phyloP scores from a whole-genome alignment of 768 basidiomycete species.

The Daedalea quercina region DNA sequence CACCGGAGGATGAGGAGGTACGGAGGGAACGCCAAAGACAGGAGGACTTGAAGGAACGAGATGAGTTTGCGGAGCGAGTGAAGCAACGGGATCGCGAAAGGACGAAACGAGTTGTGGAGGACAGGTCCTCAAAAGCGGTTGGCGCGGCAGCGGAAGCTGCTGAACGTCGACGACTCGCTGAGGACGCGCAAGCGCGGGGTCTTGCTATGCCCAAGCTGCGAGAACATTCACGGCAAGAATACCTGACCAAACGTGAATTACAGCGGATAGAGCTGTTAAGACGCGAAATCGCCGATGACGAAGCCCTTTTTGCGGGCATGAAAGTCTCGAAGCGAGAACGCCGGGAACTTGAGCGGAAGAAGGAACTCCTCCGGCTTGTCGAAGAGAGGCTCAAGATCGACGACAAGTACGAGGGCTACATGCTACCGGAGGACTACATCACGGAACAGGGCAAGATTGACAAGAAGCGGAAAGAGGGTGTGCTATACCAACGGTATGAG shows the following conservation, averaged over 20 bases:
- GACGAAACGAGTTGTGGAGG: slow-evolving; percentile 88
- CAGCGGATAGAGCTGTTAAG: slow-evolving; percentile 93
- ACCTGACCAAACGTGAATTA: slow-evolving; percentile 91
- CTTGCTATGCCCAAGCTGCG: slow-evolving; percentile 68
- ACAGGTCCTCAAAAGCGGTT: slow-evolving; percentile 72
- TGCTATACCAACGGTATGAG: slow-evolving; percentile 90
- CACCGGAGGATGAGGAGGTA: slow-evolving; percentile 63
- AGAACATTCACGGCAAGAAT: slow-evolving; percentile 88
- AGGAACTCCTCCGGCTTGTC: slow-evolving; percentile 84
- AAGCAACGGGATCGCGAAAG: slow-evolving; percentile 74
- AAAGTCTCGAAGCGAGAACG: slow-evolving; percentile 80
- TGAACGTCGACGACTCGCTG: slow-evolving; percentile 72
- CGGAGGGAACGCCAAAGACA: slow-evolving; percentile 67
- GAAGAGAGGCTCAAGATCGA: slow-evolving; percentile 93
- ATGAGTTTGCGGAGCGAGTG: slow-evolving; percentile 89
- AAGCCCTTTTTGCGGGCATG: slow-evolving; percentile 86
- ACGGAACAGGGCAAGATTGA: slow-evolving; percentile 99
- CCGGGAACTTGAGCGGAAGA: slow-evolving; percentile 82
- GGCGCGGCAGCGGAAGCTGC: slow-evolving; percentile 81
- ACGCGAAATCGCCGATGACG: slow-evolving; percentile 92
- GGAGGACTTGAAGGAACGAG: slow-evolving; percentile 80
- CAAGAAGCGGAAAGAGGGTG: slow-evolving; percentile 91
- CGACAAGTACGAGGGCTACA: slow-evolving; percentile 94
- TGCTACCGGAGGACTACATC: slow-evolving; percentile 95
- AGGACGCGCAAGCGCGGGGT: slow-evolving; percentile 39